These are phyloP conservation scores for Ogataea pilisensis DNA, from an alignment of 805 yeast species.

Conservation along the genomic window DNA sequence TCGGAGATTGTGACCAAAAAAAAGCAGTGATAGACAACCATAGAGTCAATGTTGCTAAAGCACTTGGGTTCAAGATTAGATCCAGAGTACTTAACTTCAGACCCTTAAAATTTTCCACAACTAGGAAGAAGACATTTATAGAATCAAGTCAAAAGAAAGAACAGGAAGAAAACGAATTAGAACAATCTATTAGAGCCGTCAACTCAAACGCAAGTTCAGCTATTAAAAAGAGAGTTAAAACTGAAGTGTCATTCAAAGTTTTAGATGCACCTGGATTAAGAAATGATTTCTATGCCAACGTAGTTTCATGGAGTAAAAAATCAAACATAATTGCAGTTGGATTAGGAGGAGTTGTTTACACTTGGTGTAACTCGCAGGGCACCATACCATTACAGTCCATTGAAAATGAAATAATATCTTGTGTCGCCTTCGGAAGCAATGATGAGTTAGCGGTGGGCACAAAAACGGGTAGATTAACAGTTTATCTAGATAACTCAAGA, in stretches of 20 bases:
- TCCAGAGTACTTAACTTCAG: conserved; percentile 39
- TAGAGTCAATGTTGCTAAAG: conserved; percentile 43
- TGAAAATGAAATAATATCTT: conserved; percentile 44
- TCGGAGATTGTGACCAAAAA: neutral
- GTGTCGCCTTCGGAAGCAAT: conserved; percentile 51
- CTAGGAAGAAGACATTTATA: conserved; percentile 5
- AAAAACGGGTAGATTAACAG: conserved; percentile 46
- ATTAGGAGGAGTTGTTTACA: conserved; percentile 49
- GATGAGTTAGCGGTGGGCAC: conserved; percentile 54
- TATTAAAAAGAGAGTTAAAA: conserved; percentile 26
- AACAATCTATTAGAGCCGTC: conserved; percentile 9
- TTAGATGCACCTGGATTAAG: conserved; percentile 67
- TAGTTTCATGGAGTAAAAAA: conserved; percentile 64
- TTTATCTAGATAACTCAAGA: conserved; percentile 29
- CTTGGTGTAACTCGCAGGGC: conserved; percentile 56
- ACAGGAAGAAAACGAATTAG: conserved; percentile 9
- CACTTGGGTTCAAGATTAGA: conserved; percentile 40
- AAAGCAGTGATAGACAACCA: conserved; percentile 21
- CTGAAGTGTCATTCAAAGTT: conserved; percentile 45
- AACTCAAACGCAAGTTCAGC: conserved; percentile 11
- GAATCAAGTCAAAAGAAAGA: conserved; percentile 11
- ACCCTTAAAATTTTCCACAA: conserved; percentile 17
- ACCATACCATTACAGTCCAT: conserved; percentile 41
- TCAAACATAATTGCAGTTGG: conserved; percentile 62
- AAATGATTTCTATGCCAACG: conserved; percentile 74